These are phyloP conservation scores for Halophytophthora batemanensis DNA, from an alignment of 352 stramenopile species.

Conservation along the genomic window DNA sequence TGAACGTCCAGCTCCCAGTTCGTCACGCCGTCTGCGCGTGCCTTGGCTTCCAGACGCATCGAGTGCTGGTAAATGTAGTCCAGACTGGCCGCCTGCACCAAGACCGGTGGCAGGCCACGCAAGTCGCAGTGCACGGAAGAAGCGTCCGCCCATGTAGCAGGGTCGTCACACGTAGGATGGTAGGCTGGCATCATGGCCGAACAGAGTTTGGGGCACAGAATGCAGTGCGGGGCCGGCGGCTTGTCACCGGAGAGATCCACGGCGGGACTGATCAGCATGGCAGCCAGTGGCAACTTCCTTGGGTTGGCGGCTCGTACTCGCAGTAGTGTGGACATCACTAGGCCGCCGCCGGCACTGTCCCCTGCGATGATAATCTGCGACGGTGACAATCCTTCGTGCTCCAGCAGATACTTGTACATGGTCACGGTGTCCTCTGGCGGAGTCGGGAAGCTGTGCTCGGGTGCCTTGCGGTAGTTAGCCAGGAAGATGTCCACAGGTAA, in stretches of 20 bases:
- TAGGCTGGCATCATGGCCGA: conserved; percentile 14
- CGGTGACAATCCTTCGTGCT: conserved; percentile 23
- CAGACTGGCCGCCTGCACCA: conserved; percentile 30
- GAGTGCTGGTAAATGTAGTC: conserved; percentile 34
- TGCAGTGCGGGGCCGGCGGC: conserved; percentile 21
- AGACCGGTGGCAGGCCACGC: conserved; percentile 26
- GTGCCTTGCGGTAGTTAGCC: conserved; percentile 42
- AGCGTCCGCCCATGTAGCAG: conserved; percentile 25
- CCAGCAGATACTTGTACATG: conserved; percentile 46
- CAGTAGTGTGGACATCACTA: conserved; percentile 38
- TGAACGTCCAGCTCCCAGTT: conserved; percentile 40
- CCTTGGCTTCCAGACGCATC: conserved; percentile 20
- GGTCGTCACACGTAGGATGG: conserved; percentile 17
- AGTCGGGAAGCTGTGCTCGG: conserved; percentile 28
- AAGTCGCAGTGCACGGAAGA: conserved; percentile 35
- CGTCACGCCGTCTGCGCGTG: conserved; percentile 18
- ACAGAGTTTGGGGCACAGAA: conserved; percentile 20
- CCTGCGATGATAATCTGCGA: conserved; percentile 36
- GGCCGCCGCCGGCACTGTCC: conserved; percentile 35
- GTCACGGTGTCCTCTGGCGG: conserved; percentile 28
- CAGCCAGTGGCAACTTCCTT: conserved; percentile 24
- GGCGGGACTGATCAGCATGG: conserved; percentile 32
- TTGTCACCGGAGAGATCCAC: conserved; percentile 35
- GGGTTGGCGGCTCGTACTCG: conserved; percentile 21
- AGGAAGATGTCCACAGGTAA: conserved; percentile 36